phyloP scores from a whole-genome alignment of 257 asterid genomes.

The Solanum chiquidenum region DNA sequence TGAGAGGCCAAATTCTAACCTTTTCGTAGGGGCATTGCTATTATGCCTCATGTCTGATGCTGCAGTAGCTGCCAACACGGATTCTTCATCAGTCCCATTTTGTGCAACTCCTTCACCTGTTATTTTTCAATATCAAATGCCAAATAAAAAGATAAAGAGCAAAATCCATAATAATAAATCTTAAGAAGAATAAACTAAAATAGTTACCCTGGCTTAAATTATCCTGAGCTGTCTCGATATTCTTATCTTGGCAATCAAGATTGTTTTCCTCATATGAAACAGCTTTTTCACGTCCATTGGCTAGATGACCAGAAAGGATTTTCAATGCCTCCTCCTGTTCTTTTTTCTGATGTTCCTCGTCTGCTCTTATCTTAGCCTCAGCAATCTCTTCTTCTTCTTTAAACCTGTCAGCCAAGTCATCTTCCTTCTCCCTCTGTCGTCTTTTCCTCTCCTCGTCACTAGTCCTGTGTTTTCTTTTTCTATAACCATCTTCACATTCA shows the following conservation, averaged over 20 bases:
- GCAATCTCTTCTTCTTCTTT: constrained; percentile 85
- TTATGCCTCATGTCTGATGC: constrained; percentile 40
- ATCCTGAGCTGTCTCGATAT: constrained; percentile 25
- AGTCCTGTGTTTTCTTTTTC: constrained; percentile 73
- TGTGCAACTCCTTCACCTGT: constrained; percentile 47
- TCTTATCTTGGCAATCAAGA: constrained; percentile 27
- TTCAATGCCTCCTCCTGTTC: constrained; percentile 49
- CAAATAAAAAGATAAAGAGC: not conserved
- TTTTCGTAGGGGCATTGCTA: constrained; percentile 54
- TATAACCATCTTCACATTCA: constrained; percentile 74
- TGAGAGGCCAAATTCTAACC: constrained; percentile 86
- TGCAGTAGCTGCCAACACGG: constrained; percentile 23
- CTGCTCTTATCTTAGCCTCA: constrained; percentile 61
- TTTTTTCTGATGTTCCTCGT: constrained; percentile 55
- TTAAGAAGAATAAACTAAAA: constrained; percentile 2
- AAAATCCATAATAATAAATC: not conserved
- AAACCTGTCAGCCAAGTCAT: constrained; percentile 65
- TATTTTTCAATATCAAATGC: not conserved
- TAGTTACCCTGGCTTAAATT: constrained; percentile 29
- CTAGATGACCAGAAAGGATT: constrained; percentile 25
- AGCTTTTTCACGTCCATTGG: constrained; percentile 29
- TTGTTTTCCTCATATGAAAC: constrained; percentile 32
- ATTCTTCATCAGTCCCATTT: constrained; percentile 55
- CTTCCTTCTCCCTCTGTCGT: constrained; percentile 86
- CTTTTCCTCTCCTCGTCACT: constrained; percentile 84